Base-by-base conservation (phyloP, 208 protist species). In the Leishmania guyanensis region DNA sequence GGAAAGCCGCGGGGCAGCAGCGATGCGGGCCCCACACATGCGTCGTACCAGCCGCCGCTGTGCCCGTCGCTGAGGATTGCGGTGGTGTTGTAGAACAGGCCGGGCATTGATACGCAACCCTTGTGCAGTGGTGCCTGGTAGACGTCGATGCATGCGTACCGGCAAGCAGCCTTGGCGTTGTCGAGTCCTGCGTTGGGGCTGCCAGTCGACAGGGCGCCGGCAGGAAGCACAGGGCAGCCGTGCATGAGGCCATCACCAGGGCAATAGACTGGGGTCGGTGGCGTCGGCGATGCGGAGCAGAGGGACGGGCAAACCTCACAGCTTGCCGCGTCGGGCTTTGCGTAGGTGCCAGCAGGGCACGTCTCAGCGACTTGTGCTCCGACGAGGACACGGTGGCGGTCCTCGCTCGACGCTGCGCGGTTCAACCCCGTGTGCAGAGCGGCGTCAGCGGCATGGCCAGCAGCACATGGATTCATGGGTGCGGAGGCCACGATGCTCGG, bases 241-340 rank as follows among this genome's bases (percentile, higher is more conserved):
- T 85, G 82, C 72, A 85, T 46, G n/a, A 85, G 77, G 20, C 82
- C 82, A 36, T 85, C 82, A 26, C 82, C 82, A 16, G 82, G 82
- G 56, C 82, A 85, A 51, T 79, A 85, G 48, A 85, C 62, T 17
- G 82, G 82, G 12, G 74, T 51, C 9, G 58, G 29, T 20, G 1
- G 36, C 17, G 39, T 16, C 26, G 46, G 20, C 4, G 51, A 16
- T 39, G 54, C 69, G 26, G 77, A 78, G 62, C 82, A 85, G 6
- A 66, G 53, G 10, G 72, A 74, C 58, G 82, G 82, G 36, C 82
- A 85, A 33, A 50, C 56, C 26, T 53, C 73, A 33, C 82, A 85
- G 16, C 54, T 36, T 1, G 77, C 71, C 51, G 36, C 64, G 46
- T 36, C 33, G n/a, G 76, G 58, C 9, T 50, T 16, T 14, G 77